Evolutionary conservation across 2,329 filamentous ascomycete genomes (phyloP), one percentile per base, ranked within the genome.

Genomic region (Didymellaceae sp.): DNA sequence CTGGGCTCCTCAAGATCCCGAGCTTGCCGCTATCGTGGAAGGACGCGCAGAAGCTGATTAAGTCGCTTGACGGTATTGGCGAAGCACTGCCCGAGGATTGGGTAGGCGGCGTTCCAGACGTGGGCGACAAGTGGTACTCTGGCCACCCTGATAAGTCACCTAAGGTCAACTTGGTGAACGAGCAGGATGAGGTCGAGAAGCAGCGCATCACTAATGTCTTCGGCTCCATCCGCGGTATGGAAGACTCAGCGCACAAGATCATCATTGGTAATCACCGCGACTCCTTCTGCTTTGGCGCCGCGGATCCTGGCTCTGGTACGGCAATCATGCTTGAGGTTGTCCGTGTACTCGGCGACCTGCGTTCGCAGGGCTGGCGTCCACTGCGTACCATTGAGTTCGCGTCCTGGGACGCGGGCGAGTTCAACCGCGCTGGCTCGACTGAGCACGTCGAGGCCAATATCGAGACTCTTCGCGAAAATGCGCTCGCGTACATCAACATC

Each of bases 321-420:
- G 93, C 93, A 5, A 82, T 97, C 31, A 88, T 99, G 81, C 82
- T 97, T 45, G 94, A 99, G 75, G 81, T 97, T 50, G 86, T 89
- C 17, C 86, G 89, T 34, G 86, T 96, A 39, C 90, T 99, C 63
- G 91, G 91, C 31, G 85, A 90, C 57, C 82, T 97, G 13, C 80
- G 86, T 17, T 74, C 80, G 13, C 83, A 86, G 49, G 93, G 92
- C 44, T 99, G 94, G 94, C 83, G 89, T 20, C 94, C 94, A 1
- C 79, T 96, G 13, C 87, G 94, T n/a, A 95, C 91, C 3, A 96
- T 99, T 58, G 89, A 96, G 71, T 97, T 99, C 72, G 91, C 92
- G 67, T 96, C 90, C 25, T 99, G 94, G 94, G 94, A 99, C 71
- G 94, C 85, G 4, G 88, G 88, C 61, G 91, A 93, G 73, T 97